Evolutionary conservation across 257 asterid genomes (phyloP).

Genomic region (Thymus quinquecostatus): DNA sequence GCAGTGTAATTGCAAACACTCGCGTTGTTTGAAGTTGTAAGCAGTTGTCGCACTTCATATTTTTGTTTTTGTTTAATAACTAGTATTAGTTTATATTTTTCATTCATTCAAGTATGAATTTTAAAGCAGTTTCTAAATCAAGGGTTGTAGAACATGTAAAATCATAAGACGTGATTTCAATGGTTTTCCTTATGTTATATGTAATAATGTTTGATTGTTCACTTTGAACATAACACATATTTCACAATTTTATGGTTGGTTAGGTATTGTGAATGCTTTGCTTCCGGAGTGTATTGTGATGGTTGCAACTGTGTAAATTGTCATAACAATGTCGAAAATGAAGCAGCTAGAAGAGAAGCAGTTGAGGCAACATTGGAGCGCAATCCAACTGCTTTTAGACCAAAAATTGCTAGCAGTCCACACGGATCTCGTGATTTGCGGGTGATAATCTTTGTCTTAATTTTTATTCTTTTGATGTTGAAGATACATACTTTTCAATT

Average conservation of each 20-base stretch:
- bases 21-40: slow-evolving; percentile 94
- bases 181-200: neutral
- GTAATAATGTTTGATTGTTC: no score
- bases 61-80: slow-evolving; percentile 23
- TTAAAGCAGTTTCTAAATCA: slow-evolving; percentile 12
- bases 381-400: slow-evolving; percentile 94
- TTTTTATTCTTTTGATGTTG: no score
- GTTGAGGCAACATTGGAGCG: slow-evolving; percentile 92
- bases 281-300: slow-evolving; percentile 91
- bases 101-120: slow-evolving; percentile 1
- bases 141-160: slow-evolving; percentile 3
- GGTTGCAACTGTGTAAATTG: slow-evolving; percentile 95
- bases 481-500: no score
- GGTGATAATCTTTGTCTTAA: slow-evolving; percentile 46
- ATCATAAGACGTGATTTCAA: slow-evolving; percentile 7
- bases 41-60: slow-evolving; percentile 40
- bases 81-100: no score
- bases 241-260: slow-evolving; percentile 31
- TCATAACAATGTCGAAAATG: slow-evolving; percentile 81
- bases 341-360: slow-evolving; percentile 87
- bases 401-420: slow-evolving; percentile 93
- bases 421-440: slow-evolving; percentile 77
- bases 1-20: slow-evolving; percentile 96
- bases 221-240: slow-evolving; percentile 8
- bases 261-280: slow-evolving; percentile 99